A percentile compares a stretch with the other conserved stretches of the same genome.
phyloP scores from a whole-genome alignment of 2,329 filamentous ascomycete species.

The Penicillium brevicompactum region DNA sequence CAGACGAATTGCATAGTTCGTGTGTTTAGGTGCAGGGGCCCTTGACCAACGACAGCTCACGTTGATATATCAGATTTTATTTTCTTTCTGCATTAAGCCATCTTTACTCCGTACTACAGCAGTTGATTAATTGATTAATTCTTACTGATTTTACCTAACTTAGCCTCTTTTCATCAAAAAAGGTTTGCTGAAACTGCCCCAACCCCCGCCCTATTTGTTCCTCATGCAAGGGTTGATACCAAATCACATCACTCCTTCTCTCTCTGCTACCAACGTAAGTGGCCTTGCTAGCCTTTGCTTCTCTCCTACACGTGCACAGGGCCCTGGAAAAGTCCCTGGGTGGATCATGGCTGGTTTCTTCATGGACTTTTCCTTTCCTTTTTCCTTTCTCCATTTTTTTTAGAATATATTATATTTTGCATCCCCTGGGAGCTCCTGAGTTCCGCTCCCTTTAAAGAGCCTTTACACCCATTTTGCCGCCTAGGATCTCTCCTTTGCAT shows the following conservation, averaged over 20 bases:
- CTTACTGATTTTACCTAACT: no score
- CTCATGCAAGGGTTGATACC: constrained; percentile 12
- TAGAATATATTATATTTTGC: background rate
- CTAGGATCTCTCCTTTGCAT: constrained; percentile 6
- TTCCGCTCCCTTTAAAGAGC: constrained; percentile 7
- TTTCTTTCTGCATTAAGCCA: background rate
- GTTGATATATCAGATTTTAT: constrained; percentile 30
- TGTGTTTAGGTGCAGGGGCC: constrained; percentile 20
- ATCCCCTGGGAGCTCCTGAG: constrained; percentile 6
- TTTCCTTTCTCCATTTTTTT: background rate
- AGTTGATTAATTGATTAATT: no score
- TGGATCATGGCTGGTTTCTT: constrained; percentile 18
- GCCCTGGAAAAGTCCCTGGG: constrained; percentile 18
- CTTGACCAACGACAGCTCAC: constrained; percentile 28
- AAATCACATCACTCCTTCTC: constrained; percentile 7
- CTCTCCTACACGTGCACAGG: constrained; percentile 26
- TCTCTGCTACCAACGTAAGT: background rate
- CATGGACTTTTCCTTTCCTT: background rate
- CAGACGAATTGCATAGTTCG: background rate
- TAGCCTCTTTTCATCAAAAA: no score
- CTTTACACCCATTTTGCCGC: background rate
- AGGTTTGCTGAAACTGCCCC: constrained; percentile 9
- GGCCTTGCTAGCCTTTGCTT: background rate
- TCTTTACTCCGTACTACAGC: no score
- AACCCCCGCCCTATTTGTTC: constrained; percentile 3